These are phyloP conservation scores for Pestalotiopsis sp. DNA, from an alignment of 2,329 filamentous ascomycete genomes.

Conservation along the genomic window DNA sequence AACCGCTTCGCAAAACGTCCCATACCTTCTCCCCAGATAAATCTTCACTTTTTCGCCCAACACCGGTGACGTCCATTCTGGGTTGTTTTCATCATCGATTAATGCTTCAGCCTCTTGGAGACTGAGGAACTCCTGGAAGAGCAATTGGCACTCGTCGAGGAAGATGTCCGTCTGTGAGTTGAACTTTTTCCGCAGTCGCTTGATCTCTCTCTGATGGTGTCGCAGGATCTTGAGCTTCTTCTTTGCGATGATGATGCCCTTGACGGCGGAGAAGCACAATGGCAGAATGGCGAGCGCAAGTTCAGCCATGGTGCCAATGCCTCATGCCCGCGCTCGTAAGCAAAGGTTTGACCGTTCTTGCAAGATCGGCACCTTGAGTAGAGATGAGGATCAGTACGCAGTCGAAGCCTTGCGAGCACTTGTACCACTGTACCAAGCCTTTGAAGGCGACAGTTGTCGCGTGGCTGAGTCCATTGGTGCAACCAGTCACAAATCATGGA, in stretches of 20 bases:
- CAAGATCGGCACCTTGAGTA: not conserved
- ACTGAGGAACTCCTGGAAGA: constrained; percentile 15
- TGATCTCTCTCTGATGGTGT: constrained; percentile 14
- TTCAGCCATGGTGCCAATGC: constrained; percentile 14
- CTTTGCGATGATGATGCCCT: constrained; percentile 12
- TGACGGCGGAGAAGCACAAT: constrained; percentile 14
- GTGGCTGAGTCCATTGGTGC: not conserved
- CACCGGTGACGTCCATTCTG: constrained; percentile 8
- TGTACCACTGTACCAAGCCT: not conserved
- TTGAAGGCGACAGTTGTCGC: not conserved
- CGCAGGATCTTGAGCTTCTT: constrained; percentile 17
- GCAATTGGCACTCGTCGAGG: constrained; percentile 17
- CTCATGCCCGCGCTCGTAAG: not conserved
- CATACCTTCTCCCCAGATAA: not conserved
- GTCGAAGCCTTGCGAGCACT: no score
- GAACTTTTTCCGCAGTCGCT: constrained; percentile 17
- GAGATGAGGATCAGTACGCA: no score
- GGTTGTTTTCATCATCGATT: constrained; percentile 8
- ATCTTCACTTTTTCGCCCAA: not conserved
- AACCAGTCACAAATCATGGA: not conserved
- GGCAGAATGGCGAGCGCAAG: constrained; percentile 19
- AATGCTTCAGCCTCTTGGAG: constrained; percentile 14
- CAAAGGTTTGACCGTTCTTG: not conserved
- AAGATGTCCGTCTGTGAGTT: constrained; percentile 14
- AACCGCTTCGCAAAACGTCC: not conserved